Percentiles rank a stretch among this genome's conserved stretches.
phyloP scores from a whole-genome alignment of 768 basidiomycete genomes.

The Tylopilus sp. region DNA sequence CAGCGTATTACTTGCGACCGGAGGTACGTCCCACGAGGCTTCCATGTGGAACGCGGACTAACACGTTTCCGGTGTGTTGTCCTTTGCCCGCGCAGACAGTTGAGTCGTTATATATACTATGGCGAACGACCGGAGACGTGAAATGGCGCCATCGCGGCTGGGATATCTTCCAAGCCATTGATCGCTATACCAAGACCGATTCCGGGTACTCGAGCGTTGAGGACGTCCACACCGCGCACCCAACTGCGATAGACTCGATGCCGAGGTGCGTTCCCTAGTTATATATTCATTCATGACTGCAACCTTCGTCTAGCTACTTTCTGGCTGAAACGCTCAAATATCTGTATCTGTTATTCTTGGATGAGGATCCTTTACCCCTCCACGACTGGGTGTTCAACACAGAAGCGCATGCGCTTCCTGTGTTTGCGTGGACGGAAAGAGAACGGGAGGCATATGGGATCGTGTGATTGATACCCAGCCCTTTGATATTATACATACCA shows the following conservation, averaged over 20 bases:
- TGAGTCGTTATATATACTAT: constrained; percentile 69
- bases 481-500: not conserved
- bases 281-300: not conserved
- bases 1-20: constrained; percentile 59
- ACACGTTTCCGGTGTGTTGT: not conserved
- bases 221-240: constrained; percentile 40
- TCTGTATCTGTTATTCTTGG: constrained; percentile 63
- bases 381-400: constrained; percentile 61
- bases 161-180: constrained; percentile 64
- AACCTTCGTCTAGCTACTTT: constrained; percentile 39
- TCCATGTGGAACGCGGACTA: not conserved
- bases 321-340: constrained; percentile 67
- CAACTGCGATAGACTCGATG: constrained; percentile 51
- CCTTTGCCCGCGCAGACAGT: constrained; percentile 46
- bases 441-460: constrained; percentile 46
- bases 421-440: constrained; percentile 58
- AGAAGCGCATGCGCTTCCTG: constrained; percentile 75
- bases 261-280: constrained; percentile 53
- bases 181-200: constrained; percentile 52
- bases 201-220: constrained; percentile 59
- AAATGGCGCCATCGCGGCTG: constrained; percentile 72
- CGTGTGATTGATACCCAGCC: constrained; percentile 8
- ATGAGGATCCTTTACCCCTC: constrained; percentile 55
- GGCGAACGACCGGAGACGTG: constrained; percentile 62
- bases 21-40: constrained; percentile 48